A percentile compares a stretch with the other conserved stretches of the same genome.
These are phyloP conservation scores for Acephala macrosclerotiorum DNA, from an alignment of 2,329 filamentous ascomycete species.

Conservation along the genomic window DNA sequence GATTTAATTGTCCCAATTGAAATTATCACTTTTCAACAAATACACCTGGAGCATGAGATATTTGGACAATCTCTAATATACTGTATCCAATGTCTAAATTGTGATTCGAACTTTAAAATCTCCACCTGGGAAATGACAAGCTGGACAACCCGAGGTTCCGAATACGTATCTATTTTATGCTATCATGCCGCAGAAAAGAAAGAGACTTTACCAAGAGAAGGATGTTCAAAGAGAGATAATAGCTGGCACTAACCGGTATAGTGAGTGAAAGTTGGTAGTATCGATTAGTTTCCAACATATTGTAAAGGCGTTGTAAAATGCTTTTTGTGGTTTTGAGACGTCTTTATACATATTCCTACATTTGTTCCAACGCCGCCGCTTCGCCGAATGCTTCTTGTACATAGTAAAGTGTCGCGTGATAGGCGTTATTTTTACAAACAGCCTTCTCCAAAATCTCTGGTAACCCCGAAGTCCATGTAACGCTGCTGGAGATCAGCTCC, in stretches of 20 bases:
- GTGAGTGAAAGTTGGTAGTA: background rate
- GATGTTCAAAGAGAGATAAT: background rate
- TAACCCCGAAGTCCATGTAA: background rate
- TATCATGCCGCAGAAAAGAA: too few relatives aligned
- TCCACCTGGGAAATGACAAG: too few relatives aligned
- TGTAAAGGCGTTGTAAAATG: background rate
- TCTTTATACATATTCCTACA: conserved; percentile 33
- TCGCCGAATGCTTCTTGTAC: conserved; percentile 20
- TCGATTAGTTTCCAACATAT: background rate
- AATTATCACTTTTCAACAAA: too few relatives aligned
- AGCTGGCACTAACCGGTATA: background rate
- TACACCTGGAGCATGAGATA: too few relatives aligned
- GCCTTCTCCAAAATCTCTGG: background rate
- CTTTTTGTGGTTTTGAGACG: conserved; percentile 1
- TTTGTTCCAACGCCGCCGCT: conserved; percentile 21
- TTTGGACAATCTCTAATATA: too few relatives aligned
- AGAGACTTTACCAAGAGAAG: background rate
- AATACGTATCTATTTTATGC: too few relatives aligned
- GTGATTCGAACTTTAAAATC: too few relatives aligned
- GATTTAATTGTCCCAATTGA: too few relatives aligned
- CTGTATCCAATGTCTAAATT: too few relatives aligned
- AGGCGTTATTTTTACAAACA: conserved; percentile 17
- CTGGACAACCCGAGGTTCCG: too few relatives aligned
- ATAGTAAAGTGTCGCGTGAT: conserved; percentile 22
- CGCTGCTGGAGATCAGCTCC: background rate